A percentile compares a stretch with the other conserved stretches of the same genome.
Conservation (phyloP, 2,329 filamentous ascomycete species). For the Calonectria honghensis region DNA sequence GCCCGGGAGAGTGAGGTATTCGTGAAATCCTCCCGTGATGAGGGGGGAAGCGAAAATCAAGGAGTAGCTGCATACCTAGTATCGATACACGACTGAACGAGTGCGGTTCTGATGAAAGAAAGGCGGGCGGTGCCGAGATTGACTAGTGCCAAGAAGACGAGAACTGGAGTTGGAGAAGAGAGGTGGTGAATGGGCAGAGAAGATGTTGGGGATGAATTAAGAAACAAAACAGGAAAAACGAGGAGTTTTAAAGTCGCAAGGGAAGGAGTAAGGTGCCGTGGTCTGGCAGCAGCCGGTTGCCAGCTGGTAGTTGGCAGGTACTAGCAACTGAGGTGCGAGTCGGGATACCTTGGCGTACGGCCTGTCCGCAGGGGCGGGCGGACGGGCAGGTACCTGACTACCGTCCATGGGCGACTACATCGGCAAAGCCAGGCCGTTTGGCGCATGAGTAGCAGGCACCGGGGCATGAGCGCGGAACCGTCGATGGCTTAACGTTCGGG, state of each 20-base stretch:
- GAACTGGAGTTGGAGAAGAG: slow-evolving; percentile 44
- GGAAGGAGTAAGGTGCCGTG: slow-evolving; percentile 44
- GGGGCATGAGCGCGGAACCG: slow-evolving; percentile 35
- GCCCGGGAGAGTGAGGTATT: slow-evolving; percentile 18
- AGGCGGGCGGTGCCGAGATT: slow-evolving; percentile 45
- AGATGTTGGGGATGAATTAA: slow-evolving; percentile 43
- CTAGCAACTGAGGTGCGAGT: slow-evolving; percentile 29
- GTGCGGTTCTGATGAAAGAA: slow-evolving; percentile 46
- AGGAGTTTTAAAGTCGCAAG: slow-evolving; percentile 52
- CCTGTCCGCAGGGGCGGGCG: slow-evolving; percentile 15
- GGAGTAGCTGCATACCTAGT: slow-evolving; percentile 45
- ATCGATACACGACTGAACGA: slow-evolving; percentile 48
- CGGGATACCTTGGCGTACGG: slow-evolving; percentile 33
- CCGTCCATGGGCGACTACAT: slow-evolving; percentile 27
- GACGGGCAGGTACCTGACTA: slow-evolving; percentile 25
- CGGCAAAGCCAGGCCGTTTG: slow-evolving; percentile 34
- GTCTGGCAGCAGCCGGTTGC: slow-evolving; percentile 49
- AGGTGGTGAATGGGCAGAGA: slow-evolving; percentile 51
- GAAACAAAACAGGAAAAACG: slow-evolving; percentile 49
- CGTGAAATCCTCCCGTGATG: slow-evolving; percentile 6
- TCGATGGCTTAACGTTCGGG: slow-evolving; percentile 44
- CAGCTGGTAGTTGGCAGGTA: slow-evolving; percentile 32
- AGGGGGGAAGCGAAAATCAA: slow-evolving; percentile 19
- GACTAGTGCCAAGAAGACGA: slow-evolving; percentile 35
- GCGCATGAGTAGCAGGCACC: slow-evolving; percentile 38